Conservation (phyloP, 1,139 yeast species). For the Hemisphaericaspora xylofermentans region DNA sequence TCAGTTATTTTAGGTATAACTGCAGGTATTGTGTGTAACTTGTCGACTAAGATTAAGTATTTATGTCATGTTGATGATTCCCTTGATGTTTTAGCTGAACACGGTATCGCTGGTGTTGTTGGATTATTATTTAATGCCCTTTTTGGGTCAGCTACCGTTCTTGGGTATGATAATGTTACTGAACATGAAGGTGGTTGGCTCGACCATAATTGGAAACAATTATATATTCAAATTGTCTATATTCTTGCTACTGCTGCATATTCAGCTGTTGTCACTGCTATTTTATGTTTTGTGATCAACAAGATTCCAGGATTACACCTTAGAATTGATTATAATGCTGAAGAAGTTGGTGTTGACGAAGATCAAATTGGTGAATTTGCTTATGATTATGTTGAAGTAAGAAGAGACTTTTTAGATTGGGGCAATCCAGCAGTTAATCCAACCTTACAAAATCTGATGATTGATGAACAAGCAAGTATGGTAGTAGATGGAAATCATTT, state of each 20-base stretch:
- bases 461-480: constrained; percentile 6
- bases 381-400: constrained; percentile 93
- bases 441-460: constrained; percentile 12
- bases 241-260: constrained; percentile 74
- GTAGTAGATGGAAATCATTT: constrained; percentile 2
- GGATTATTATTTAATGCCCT: constrained; percentile 86
- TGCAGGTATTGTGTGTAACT: constrained; percentile 84
- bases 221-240: constrained; percentile 87
- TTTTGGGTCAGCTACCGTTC: constrained; percentile 82
- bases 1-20: constrained; percentile 80
- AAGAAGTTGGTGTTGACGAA: constrained; percentile 88
- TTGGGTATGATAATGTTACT: constrained; percentile 84
- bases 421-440: constrained; percentile 19
- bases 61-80: constrained; percentile 85
- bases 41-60: constrained; percentile 84
- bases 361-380: constrained; percentile 99
- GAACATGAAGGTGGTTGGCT: constrained; percentile 91
- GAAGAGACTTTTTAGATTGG: constrained; percentile 87
- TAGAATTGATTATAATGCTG: constrained; percentile 81
- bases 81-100: constrained; percentile 94
- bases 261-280: constrained; percentile 72
- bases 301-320: constrained; percentile 80
- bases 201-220: constrained; percentile 84
- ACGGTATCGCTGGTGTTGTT: constrained; percentile 92
- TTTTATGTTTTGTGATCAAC: constrained; percentile 72